These are phyloP conservation scores for Trichoderma orchidacearum DNA, from an alignment of 495 filamentous ascomycete genomes.

Conservation along the genomic window DNA sequence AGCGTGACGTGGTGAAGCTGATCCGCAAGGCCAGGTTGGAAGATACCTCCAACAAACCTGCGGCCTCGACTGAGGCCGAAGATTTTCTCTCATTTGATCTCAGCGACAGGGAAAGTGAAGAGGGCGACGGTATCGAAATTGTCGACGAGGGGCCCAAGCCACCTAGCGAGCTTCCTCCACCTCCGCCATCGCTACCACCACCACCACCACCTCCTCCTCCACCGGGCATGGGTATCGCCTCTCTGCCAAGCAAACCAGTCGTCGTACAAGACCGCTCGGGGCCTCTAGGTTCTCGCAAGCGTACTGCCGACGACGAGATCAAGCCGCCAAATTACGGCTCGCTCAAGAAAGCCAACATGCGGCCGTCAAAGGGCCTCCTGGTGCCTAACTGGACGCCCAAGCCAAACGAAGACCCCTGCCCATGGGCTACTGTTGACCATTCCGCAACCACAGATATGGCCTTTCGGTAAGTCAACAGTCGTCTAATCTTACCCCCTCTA, in stretches of 20 bases:
- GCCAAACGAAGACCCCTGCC: constrained; percentile 28
- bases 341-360: constrained; percentile 30
- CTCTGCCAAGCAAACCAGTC: not conserved
- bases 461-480: constrained; percentile 30
- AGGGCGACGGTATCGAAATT: not conserved
- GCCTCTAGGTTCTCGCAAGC: constrained; percentile 44
- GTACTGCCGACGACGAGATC: constrained; percentile 50
- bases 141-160: not conserved
- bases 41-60: constrained; percentile 32
- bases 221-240: constrained; percentile 7
- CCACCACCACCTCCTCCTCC: constrained; percentile 8
- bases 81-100: constrained; percentile 79
- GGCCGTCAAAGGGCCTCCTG: constrained; percentile 31
- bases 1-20: constrained; percentile 70
- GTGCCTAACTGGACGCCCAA: constrained; percentile 41
- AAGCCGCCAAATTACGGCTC: constrained; percentile 28
- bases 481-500: not conserved
- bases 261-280: not conserved
- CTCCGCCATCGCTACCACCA: not conserved
- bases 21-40: constrained; percentile 72
- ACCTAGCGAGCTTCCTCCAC: not conserved
- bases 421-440: constrained; percentile 46
- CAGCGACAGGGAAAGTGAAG: constrained; percentile 15
- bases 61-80: constrained; percentile 40
- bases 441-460: constrained; percentile 27